These are phyloP conservation scores for Citrus maxima DNA, from an alignment of 345 rosid genomes.

Conservation along the genomic window DNA sequence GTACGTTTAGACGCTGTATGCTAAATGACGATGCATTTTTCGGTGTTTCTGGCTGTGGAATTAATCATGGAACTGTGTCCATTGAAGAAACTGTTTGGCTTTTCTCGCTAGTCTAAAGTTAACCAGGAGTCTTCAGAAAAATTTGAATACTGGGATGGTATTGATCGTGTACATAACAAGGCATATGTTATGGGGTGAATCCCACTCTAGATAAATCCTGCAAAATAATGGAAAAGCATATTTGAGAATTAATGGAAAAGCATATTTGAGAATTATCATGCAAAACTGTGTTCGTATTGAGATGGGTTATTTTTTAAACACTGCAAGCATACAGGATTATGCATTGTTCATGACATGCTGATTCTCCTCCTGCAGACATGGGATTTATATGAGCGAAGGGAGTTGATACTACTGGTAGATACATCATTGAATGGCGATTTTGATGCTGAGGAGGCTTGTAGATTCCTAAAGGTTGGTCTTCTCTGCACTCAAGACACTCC, in stretches of 20 bases:
- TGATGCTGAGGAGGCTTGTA: conserved; percentile 73
- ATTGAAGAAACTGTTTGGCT: not conserved
- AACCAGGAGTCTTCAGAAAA: not conserved
- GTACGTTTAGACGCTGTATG: not conserved
- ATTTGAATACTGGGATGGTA: not conserved
- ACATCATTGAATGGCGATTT: conserved; percentile 46
- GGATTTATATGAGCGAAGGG: conserved; percentile 66
- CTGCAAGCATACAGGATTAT: not conserved
- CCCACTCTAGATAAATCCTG: not conserved
- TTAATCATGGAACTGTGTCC: not conserved
- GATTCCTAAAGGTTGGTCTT: conserved; percentile 60
- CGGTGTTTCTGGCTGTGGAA: not conserved
- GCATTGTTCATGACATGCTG: not conserved
- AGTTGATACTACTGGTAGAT: conserved; percentile 67
- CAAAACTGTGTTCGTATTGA: not conserved
- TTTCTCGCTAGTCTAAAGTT: not conserved
- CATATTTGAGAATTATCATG: not conserved
- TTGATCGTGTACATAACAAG: not conserved
- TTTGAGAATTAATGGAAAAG: not conserved
- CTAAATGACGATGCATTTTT: no score
- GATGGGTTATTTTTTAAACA: not conserved
- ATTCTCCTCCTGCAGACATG: conserved; percentile 61
- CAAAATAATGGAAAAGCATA: not conserved
- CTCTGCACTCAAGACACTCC: conserved; percentile 79
- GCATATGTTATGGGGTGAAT: not conserved